Conservation (phyloP, 2,329 filamentous ascomycete species). For the Trichoderma cornu-damae region DNA sequence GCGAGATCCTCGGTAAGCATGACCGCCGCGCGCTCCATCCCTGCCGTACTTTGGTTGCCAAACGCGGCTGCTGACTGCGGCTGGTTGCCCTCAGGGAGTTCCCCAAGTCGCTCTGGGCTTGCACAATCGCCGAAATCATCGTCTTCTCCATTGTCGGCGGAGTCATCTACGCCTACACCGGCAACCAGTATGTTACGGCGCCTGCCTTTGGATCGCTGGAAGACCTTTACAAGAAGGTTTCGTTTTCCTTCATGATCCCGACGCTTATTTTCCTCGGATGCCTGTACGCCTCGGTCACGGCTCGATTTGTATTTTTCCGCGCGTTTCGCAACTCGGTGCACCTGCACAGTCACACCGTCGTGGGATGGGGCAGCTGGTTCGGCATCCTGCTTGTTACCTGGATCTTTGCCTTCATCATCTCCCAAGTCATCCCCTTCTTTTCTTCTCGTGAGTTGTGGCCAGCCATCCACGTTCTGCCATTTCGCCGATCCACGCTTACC, state of each 20-base stretch:
- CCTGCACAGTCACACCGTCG: constrained; percentile 71
- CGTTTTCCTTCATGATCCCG: constrained; percentile 93
- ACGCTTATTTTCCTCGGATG: constrained; percentile 90
- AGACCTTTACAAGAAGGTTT: constrained; percentile 76
- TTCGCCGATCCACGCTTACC: background rate
- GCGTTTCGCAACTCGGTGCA: constrained; percentile 75
- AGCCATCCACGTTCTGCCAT: background rate
- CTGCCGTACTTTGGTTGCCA: background rate
- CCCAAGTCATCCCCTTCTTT: constrained; percentile 92
- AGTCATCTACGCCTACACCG: constrained; percentile 81
- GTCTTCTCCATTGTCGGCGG: constrained; percentile 78
- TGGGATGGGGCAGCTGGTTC: constrained; percentile 77
- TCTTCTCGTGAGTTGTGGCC: constrained; percentile 52
- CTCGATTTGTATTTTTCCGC: constrained; percentile 88
- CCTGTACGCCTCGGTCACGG: constrained; percentile 83
- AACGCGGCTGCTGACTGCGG: constrained; percentile 10
- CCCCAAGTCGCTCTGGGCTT: constrained; percentile 85
- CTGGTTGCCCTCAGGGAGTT: constrained; percentile 65
- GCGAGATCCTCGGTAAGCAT: constrained; percentile 52
- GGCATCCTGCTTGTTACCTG: constrained; percentile 66
- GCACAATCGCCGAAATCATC: constrained; percentile 82
- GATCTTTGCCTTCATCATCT: constrained; percentile 87
- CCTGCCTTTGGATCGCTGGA: constrained; percentile 83
- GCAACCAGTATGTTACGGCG: constrained; percentile 80
- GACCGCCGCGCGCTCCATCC: background rate